phyloP scores from a whole-genome alignment of 2,329 filamentous ascomycete species.

The Botryotinia convoluta region DNA sequence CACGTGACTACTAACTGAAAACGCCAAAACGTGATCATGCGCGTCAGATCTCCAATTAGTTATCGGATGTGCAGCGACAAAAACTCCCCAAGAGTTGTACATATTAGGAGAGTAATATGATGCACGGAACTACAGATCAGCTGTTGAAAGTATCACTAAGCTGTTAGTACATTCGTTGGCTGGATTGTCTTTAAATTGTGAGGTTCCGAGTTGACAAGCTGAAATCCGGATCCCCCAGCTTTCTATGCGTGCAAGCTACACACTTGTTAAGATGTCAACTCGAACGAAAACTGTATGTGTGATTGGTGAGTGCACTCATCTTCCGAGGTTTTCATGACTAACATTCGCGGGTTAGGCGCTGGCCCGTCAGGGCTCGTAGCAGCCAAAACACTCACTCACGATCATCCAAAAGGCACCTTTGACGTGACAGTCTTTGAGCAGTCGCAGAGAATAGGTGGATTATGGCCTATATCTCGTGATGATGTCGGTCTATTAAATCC shows the following conservation, averaged over 20 bases:
- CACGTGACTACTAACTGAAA: not conserved
- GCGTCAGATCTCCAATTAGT: not conserved
- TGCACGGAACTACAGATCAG: not conserved
- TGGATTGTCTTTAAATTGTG: not conserved
- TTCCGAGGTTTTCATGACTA: constrained; percentile 5
- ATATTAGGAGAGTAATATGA: not conserved
- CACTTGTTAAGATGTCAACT: constrained; percentile 11
- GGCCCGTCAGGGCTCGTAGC: constrained; percentile 67
- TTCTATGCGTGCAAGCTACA: constrained; percentile 14
- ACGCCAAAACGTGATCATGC: constrained; percentile 1
- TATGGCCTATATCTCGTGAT: constrained; percentile 61
- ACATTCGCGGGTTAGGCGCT: constrained; percentile 50
- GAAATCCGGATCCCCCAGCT: not conserved
- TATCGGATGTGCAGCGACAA: not conserved
- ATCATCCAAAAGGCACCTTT: constrained; percentile 55
- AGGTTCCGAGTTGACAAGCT: not conserved
- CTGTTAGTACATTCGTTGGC: not conserved
- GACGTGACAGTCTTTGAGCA: constrained; percentile 69
- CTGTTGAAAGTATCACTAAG: not conserved
- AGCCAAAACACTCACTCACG: constrained; percentile 69
- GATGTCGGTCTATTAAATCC: constrained; percentile 58
- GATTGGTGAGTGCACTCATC: constrained; percentile 27
- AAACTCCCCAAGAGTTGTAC: not conserved
- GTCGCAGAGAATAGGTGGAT: constrained; percentile 64
- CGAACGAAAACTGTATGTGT: constrained; percentile 32